Evolutionary conservation across 2,329 filamentous ascomycete genomes (phyloP), one percentile per base, ranked within the genome.

Genomic region (Raffaelea deltoideospora): DNA sequence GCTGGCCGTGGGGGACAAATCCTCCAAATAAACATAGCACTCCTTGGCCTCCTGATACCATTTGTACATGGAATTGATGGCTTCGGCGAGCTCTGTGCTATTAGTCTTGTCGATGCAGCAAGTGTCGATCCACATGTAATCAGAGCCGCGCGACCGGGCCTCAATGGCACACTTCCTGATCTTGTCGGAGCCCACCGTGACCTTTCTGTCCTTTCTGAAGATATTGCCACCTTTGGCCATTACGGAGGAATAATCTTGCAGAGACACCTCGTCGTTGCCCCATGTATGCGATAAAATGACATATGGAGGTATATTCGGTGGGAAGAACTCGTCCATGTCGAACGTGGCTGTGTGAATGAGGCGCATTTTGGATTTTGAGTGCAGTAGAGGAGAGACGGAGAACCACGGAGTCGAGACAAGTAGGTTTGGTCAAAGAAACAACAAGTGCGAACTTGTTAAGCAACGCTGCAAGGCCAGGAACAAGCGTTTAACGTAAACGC

Each of bases 201-300:
- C 28, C 6, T 30, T 5, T 30, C 15, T 15, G 3, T 17, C 5
- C 7, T 11, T 6, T 11, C 28, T 17, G 7, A 30, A 17, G n/a
- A n/a, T n/a, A n/a, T n/a, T n/a, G n/a, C n/a, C n/a, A n/a, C n/a
- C n/a, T n/a, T n/a, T n/a, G n/a, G n/a, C n/a, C n/a, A n/a, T n/a
- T n/a, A n/a, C n/a, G n/a, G n/a, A n/a, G n/a, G n/a, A n/a, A n/a
- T n/a, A 30, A 8, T 30, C 28, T 15, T 17, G 28, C 14, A 43
- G 38, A 2, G 26, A 29, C 18, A 40, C 28, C 29, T 47, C 42
- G 0, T 41, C 33, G 0, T 17, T 2, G 7, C 36, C 38, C 41
- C 45, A 47, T 6, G 39, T 43, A 32, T 47, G 45, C 5, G 45
- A 50, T 2, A 42, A 45, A 36, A 47, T 50, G 39, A 35, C 39